Base-by-base conservation (phyloP, 169 alveolate species). In the Plasmodium coatneyi region DNA sequence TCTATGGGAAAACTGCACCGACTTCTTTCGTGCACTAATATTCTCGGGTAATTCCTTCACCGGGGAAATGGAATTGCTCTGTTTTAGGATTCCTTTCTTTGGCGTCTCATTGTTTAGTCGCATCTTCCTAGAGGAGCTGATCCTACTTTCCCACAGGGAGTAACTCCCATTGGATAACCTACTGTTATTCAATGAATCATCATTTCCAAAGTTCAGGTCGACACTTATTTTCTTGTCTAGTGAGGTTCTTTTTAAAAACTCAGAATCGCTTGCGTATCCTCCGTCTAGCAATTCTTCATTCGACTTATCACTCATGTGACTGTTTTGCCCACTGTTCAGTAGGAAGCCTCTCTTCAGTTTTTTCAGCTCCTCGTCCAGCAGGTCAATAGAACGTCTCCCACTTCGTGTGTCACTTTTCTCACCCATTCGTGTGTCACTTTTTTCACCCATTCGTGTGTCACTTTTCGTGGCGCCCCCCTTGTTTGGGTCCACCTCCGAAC, bases 1-100 rank as follows among this genome's bases (percentile, higher is more conserved):
- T 86, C 93, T 25, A 41, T 86, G 93, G 6, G 93, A 86, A 76
- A 86, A 86, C 66, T 86, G 93, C 32, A 86, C 93, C 43, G 93
- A 86, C 41, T 86, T 86, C 66, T 86, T 86, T 34, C 93, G 39
- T 28, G 84, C 80, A 74, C 86, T 86, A n/a, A 78, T 54, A 84
- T 54, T 86, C 10, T 86, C 93, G 14, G 76, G 76, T 54, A 86
- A 2, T 19, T 74, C 84, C 66, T 86, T 86, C n/a, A 86, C n/a
- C 1, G 93, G 93, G 43, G 86, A 74, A n/a, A 49, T 0, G 6
- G 93, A 86, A 39, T 86, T 86, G 46, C 93, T 86, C 71, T 52
- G 66, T 25, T 86, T 86, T 32, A 86, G 34, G 25, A 86, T 86
- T n/a, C 93, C 93, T 52, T 86, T 86, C 66, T 86, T 86, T 0